Evolutionary conservation across 1,284 basidiomycete species (phyloP).

Genomic region (Leccinum brunneo-olivaceum): DNA sequence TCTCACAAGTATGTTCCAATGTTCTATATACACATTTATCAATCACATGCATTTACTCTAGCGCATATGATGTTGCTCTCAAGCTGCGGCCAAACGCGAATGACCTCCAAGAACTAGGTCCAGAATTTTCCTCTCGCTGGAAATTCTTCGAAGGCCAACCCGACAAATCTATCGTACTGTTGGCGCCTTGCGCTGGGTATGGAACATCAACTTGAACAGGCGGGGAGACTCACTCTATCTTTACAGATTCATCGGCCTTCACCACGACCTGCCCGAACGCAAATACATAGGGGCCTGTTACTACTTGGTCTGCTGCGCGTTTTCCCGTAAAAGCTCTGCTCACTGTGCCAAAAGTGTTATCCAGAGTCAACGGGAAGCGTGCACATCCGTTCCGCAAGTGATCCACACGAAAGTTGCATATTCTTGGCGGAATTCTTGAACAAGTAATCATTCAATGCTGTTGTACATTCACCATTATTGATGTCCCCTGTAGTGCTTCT

Average conservation of each 20-base stretch:
- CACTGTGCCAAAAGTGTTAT: conserved; percentile 27
- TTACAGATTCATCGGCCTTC: conserved; percentile 11
- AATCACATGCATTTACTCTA: conserved; percentile 12
- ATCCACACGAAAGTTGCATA: conserved; percentile 32
- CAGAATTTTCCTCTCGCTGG: conserved; percentile 40
- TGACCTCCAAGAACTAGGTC: conserved; percentile 40
- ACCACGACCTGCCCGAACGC: conserved; percentile 7
- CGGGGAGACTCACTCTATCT: neutral
- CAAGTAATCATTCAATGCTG: conserved; percentile 5
- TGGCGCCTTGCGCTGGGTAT: conserved; percentile 31
- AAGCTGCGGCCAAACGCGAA: conserved; percentile 41
- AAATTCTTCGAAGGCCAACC: conserved; percentile 38
- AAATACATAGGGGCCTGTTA: conserved; percentile 18
- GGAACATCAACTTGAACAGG: neutral
- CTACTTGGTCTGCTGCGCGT: conserved; percentile 10
- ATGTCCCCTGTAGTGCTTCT: conserved; percentile 34
- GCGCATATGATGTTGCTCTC: conserved; percentile 39
- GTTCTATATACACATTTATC: neutral
- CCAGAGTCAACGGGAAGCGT: conserved; percentile 37
- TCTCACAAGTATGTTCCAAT: conserved; percentile 39
- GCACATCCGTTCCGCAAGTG: conserved; percentile 36
- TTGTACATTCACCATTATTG: neutral
- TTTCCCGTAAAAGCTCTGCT: neutral
- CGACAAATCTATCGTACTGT: conserved; percentile 43
- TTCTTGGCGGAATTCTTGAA: conserved; percentile 33